Evolutionary conservation across 768 basidiomycete genomes (phyloP).

Genomic region (Russula sp.): DNA sequence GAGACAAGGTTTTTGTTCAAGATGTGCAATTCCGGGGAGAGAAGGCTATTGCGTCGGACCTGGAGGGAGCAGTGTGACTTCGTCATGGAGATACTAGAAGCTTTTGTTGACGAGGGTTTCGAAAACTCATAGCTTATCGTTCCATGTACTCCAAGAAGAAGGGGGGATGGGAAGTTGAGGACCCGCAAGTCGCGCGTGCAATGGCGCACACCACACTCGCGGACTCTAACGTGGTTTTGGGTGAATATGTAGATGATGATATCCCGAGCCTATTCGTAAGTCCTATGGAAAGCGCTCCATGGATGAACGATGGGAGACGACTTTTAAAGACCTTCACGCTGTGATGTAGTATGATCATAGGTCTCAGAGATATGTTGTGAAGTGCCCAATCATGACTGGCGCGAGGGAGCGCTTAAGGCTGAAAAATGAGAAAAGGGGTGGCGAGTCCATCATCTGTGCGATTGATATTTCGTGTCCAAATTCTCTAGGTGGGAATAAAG

Average conservation of each 20-base stretch:
- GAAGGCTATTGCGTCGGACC: background rate
- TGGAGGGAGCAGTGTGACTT: background rate
- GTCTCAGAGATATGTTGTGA: too few species aligned
- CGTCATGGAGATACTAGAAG: background rate
- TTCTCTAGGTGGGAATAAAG: background rate
- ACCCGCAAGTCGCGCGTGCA: background rate
- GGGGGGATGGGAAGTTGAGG: background rate
- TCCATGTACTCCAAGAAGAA: background rate
- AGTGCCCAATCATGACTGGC: too few species aligned
- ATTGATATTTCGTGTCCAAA: too few species aligned
- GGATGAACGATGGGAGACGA: too few species aligned
- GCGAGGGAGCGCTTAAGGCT: too few species aligned
- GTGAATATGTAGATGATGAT: too few species aligned
- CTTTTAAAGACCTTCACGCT: too few species aligned
- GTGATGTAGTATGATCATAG: too few species aligned
- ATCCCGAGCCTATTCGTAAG: too few species aligned
- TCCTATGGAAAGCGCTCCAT: too few species aligned
- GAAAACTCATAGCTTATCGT: background rate
- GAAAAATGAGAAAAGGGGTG: too few species aligned
- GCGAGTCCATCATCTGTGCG: too few species aligned
- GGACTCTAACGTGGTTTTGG: background rate
- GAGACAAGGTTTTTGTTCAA: background rate
- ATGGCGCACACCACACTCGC: background rate
- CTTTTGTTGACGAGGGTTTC: background rate
- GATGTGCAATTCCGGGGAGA: conserved; percentile 1